Conservation (phyloP, 2,329 filamentous ascomycete genomes). For the Raffaelea deltoideospora region DNA sequence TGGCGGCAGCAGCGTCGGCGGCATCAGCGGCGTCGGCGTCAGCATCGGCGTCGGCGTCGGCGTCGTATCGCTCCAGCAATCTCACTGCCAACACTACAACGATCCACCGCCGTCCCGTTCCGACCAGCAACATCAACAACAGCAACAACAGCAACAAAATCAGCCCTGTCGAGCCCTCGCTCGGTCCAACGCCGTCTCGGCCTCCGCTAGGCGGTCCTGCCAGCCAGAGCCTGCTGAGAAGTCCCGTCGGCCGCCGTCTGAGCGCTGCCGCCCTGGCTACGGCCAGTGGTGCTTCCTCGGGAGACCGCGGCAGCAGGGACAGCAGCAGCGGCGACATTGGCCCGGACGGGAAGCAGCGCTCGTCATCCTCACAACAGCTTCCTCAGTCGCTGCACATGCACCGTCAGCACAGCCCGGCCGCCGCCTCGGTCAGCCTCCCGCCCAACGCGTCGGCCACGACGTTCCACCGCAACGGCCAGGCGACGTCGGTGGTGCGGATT, state of each 20-base stretch:
- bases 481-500: constrained; percentile 6
- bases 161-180: no score
- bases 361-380: no score
- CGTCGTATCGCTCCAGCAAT: neutral
- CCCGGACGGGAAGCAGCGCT: no score
- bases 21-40: neutral
- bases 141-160: neutral
- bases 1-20: neutral
- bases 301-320: no score
- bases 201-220: no score
- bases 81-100: no score
- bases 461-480: constrained; percentile 2
- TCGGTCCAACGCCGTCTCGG: no score
- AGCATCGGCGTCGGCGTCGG: neutral
- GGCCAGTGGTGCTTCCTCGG: no score
- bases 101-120: neutral
- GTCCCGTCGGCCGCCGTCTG: no score
- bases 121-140: neutral
- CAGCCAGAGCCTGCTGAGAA: no score
- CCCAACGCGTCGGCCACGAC: constrained; percentile 3
- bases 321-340: no score
- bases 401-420: neutral
- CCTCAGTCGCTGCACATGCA: neutral
- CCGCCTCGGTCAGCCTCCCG: neutral
- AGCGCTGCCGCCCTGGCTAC: no score